Evolutionary conservation across 805 yeast species (phyloP).

Genomic region (Ogataea trehalophila): DNA sequence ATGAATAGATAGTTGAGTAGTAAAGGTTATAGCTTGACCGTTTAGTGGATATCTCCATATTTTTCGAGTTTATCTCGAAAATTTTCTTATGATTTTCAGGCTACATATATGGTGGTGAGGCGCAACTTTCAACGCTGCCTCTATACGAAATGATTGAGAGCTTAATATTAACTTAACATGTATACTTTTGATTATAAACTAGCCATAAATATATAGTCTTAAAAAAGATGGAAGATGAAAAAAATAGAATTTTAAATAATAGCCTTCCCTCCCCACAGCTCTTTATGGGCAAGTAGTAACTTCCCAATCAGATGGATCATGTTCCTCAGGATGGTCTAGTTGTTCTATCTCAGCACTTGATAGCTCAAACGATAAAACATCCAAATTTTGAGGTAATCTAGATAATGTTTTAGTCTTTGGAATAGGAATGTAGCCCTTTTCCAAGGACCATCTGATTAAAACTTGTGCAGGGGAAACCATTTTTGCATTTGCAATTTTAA

Average conservation of each 20-base stretch:
- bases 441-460: constrained; percentile 66
- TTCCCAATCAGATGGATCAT: constrained; percentile 78
- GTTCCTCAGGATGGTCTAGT: constrained; percentile 47
- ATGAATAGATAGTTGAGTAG: no score
- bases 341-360: constrained; percentile 35
- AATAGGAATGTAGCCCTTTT: constrained; percentile 66
- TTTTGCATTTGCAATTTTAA: constrained; percentile 43
- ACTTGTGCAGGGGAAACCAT: constrained; percentile 56
- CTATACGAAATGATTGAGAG: no score
- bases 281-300: constrained; percentile 52
- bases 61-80: no score
- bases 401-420: constrained; percentile 56
- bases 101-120: no score
- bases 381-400: constrained; percentile 52
- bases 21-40: no score
- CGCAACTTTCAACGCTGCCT: no score
- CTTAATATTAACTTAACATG: no score
- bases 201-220: no score
- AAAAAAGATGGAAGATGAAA: no score
- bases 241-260: neutral
- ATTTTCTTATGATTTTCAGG: no score
- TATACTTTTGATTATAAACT: no score
- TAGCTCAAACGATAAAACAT: constrained; percentile 47
- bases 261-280: neutral
- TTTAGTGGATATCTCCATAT: no score